Conservation (phyloP, 169 alveolate genomes). For the Perkinsus chesapeaki region DNA sequence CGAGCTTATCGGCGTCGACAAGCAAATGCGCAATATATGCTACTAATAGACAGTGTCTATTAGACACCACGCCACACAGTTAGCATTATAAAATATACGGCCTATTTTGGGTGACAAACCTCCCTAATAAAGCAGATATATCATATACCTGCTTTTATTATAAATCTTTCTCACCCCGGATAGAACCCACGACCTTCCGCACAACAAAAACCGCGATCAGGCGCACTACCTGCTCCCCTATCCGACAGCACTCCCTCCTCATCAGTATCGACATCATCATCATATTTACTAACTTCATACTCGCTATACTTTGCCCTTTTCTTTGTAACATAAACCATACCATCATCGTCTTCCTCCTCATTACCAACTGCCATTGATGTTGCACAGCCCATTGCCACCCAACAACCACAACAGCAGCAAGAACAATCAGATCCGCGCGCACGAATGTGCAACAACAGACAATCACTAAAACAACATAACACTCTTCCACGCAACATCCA, state of each 20-base stretch:
- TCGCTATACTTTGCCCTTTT: not conserved
- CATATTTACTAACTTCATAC: not conserved
- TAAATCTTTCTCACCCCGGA: no score
- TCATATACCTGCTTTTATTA: no score
- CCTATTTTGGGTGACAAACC: no score
- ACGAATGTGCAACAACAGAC: not conserved
- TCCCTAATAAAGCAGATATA: no score
- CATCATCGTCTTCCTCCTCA: not conserved
- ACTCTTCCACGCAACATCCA: not conserved
- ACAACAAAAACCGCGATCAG: not conserved
- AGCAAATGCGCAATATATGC: no score
- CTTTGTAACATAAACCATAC: not conserved
- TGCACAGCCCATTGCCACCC: not conserved
- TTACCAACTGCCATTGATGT: no score
- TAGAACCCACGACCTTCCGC: not conserved
- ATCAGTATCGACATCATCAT: not conserved
- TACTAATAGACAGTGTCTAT: no score
- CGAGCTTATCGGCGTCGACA: no score
- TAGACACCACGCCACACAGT: no score
- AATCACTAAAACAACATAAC: not conserved
- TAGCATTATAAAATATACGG: no score
- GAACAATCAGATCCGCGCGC: no score
- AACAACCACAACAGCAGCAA: not conserved
- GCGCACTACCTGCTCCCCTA: not conserved
- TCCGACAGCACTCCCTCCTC: not conserved